Conservation (phyloP, 2,329 filamentous ascomycete genomes). For the Ophiostoma piceae region DNA sequence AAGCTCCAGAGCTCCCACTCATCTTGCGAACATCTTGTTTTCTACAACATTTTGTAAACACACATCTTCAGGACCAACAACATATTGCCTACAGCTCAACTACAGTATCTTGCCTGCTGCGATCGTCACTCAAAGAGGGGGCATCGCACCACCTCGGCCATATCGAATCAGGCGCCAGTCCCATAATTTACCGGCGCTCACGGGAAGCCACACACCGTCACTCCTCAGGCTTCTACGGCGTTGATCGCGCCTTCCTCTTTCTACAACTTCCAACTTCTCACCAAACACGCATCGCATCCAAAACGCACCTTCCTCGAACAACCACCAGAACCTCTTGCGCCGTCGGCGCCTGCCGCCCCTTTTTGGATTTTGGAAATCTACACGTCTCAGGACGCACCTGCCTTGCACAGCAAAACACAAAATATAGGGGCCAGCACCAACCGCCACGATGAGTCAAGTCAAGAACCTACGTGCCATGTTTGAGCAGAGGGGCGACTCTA, state of each 20-base stretch:
- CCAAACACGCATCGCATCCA: slow-evolving; percentile 1
- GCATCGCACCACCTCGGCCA: neutral
- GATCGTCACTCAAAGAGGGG: neutral
- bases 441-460: slow-evolving; percentile 59
- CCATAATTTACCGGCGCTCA: slow-evolving; percentile 10
- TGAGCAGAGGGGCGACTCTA: slow-evolving; percentile 63
- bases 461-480: slow-evolving; percentile 76
- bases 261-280: neutral
- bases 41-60: neutral
- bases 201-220: neutral
- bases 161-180: slow-evolving; percentile 3
- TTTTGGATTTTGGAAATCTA: neutral
- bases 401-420: neutral
- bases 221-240: neutral
- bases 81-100: neutral
- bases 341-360: slow-evolving; percentile 22
- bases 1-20: neutral
- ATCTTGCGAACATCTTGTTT: neutral
- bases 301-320: slow-evolving; percentile 15
- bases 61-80: neutral
- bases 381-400: neutral
- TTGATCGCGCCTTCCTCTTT: slow-evolving; percentile 15
- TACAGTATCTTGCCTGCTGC: neutral
- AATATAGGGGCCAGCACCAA: slow-evolving; percentile 17
- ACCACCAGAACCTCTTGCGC: slow-evolving; percentile 14